Conservation (phyloP, 345 rosid species). For the Hibiscus trionum region DNA sequence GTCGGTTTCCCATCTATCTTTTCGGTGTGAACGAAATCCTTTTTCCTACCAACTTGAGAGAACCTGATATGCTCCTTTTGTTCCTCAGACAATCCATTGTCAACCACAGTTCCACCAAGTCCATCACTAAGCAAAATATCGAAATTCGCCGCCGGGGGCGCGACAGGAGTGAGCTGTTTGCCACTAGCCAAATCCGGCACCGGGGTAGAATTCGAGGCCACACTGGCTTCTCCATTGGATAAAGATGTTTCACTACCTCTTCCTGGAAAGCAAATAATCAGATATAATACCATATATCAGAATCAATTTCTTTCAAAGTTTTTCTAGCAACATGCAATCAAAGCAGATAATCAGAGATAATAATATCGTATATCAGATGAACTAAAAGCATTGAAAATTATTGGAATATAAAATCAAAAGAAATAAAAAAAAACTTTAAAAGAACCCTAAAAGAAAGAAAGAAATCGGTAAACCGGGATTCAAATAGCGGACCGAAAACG, state of each 20-base stretch:
- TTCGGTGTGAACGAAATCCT: constrained; percentile 43
- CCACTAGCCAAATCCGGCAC: neutral
- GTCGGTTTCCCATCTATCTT: constrained; percentile 36
- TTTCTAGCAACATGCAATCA: neutral
- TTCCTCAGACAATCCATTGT: constrained; percentile 22
- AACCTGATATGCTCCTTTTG: constrained; percentile 28
- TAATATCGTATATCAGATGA: no score
- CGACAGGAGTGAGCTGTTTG: neutral
- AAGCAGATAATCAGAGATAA: neutral
- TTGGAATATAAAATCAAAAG: no score
- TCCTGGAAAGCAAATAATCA: neutral
- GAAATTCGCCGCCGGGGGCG: neutral
- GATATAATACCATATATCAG: neutral
- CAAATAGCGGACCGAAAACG: no score
- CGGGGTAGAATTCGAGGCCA: neutral
- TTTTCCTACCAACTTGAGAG: constrained; percentile 32
- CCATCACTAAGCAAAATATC: constrained; percentile 20
- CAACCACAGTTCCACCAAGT: constrained; percentile 1
- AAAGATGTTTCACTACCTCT: neutral
- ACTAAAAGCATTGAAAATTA: no score
- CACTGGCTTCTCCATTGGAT: neutral
- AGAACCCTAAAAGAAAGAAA: no score
- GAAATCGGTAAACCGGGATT: no score
- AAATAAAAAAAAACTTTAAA: no score
- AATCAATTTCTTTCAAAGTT: neutral